Evolutionary conservation across 2,329 filamentous ascomycete genomes (phyloP).

Genomic region (Colletotrichum viniferum): DNA sequence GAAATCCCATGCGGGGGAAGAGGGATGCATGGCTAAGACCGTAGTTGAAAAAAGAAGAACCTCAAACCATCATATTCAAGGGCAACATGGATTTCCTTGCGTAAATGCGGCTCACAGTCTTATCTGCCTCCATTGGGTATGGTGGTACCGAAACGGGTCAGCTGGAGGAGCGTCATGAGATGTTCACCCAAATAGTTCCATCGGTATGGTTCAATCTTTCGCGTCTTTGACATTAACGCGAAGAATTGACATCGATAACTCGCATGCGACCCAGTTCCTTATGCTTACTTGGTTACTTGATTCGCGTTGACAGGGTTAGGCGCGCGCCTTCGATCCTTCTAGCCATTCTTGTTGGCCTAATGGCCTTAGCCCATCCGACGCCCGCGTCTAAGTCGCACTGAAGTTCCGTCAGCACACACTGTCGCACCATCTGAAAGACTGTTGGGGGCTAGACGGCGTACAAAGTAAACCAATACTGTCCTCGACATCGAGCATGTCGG

Average conservation of each 20-base stretch:
- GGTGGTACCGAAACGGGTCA: background rate
- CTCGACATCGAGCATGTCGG: background rate
- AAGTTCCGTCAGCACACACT: background rate
- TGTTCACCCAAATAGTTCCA: background rate
- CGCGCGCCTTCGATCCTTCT: background rate
- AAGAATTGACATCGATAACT: background rate
- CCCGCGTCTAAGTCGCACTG: background rate
- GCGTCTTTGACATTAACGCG: background rate
- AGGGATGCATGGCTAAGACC: background rate
- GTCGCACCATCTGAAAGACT: background rate
- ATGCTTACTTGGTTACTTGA: background rate
- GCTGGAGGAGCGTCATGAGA: background rate
- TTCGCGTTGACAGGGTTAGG: background rate
- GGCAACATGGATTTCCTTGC: background rate
- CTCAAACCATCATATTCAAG: background rate
- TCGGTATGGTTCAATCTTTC: background rate
- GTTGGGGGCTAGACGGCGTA: background rate
- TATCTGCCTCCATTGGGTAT: background rate
- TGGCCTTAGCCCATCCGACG: background rate
- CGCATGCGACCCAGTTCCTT: background rate
- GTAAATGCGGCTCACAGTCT: background rate
- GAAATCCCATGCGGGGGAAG: background rate
- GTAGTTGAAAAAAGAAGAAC: background rate
- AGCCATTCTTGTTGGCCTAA: background rate
- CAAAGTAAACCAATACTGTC: background rate